Evolutionary conservation across 2,329 filamentous ascomycete species (phyloP), one percentile per base, ranked within the genome.

Genomic region (Aureobasidium uvarum): DNA sequence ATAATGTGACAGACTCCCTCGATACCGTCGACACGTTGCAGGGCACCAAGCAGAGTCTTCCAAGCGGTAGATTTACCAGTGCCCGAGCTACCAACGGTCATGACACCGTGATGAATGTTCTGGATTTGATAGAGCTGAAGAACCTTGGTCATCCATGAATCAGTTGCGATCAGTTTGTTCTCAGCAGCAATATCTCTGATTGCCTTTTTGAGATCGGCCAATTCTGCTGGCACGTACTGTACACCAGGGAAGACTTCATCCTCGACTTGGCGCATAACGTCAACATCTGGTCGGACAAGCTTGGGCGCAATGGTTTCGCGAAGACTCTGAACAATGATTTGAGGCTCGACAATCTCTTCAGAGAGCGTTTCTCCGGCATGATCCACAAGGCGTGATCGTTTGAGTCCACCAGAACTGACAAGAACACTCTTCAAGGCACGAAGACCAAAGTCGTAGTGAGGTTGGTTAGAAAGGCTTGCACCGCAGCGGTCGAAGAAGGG

Each of bases 81-180:
- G n/a, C 96, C 95, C 36, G 96, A 97, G 74, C 91, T 92, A 68
- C 95, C 95, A 11, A 99, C 95, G 95, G 99, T 98, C 96, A 99
- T 99, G 33, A 99, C 95, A 89, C 95, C 95, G 71, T 99, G 95
- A 74, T 99, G 95, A 66, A 99, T 92, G 70, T 89, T 90, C 77
- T 98, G 95, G 68, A 99, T 99, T 77, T 99, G 95, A 76, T 96
- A 98, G 2, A 99, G 85, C 76, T 99, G 95, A 10, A 99, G 83
- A 39, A 96, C 88, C 80, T 99, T 99, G 66, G 91, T 95, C 86
- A 98, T 92, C 96, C 96, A 99, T 54, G 89, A 88, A 64, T 98
- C 93, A 66, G 89, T 97, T 70, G 96, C 90, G 10, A 96, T 91
- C 16, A 96, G 85, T 72, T 96, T 89, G 70, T 91, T 88, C 74